Evolutionary conservation across 2,329 filamentous ascomycete species (phyloP).

Genomic region (Cladosporium cucumerinum): DNA sequence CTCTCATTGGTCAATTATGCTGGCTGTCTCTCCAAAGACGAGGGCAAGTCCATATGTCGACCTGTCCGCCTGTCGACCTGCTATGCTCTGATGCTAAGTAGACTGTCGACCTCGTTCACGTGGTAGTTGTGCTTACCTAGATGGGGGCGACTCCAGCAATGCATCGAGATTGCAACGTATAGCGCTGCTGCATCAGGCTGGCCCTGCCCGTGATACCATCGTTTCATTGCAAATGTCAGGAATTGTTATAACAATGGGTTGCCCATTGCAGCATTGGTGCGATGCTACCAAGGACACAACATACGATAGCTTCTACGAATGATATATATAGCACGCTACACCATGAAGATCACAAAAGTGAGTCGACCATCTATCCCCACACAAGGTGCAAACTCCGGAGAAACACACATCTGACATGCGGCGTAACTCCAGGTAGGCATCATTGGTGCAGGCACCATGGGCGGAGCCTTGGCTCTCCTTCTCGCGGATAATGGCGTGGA

Average conservation of each 20-base stretch:
- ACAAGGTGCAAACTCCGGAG: neutral
- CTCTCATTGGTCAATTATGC: neutral
- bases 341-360: slow-evolving; percentile 10
- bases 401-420: neutral
- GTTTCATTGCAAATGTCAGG: neutral
- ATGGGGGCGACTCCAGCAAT: neutral
- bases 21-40: neutral
- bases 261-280: neutral
- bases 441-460: slow-evolving; percentile 47
- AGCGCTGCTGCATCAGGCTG: neutral
- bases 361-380: neutral
- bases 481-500: slow-evolving; percentile 45
- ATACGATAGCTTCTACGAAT: neutral
- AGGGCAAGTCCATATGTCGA: neutral
- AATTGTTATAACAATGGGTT: neutral
- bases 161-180: neutral
- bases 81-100: neutral
- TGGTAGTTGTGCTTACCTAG: neutral
- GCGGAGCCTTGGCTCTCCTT: slow-evolving; percentile 44
- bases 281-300: neutral
- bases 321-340: neutral
- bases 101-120: slow-evolving; percentile 1
- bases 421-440: slow-evolving; percentile 36
- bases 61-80: slow-evolving; percentile 3
- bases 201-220: neutral